Evolutionary conservation across 441 rosid species (phyloP).

Genomic region (Brassica hybrid): DNA sequence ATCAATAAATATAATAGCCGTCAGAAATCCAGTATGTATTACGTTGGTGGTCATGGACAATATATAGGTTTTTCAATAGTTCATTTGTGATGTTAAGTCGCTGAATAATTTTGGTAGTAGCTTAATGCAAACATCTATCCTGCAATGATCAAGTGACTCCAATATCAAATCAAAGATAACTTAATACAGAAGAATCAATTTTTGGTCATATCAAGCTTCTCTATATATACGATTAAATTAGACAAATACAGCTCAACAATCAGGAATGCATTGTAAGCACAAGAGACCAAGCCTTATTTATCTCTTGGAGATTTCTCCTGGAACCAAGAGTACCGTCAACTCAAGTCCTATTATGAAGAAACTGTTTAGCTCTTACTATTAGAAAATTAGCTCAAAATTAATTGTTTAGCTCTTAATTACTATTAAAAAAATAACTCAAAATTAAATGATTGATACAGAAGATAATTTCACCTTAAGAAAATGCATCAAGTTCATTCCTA

Average conservation of each 20-base stretch:
- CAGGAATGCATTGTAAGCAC: not conserved
- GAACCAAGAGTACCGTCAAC: not conserved
- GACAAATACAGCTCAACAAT: not conserved
- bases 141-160: not conserved
- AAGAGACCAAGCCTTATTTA: constrained; percentile 2
- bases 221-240: not conserved
- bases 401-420: not conserved
- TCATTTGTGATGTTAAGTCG: not conserved
- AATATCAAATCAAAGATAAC: not conserved
- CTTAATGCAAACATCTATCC: not conserved
- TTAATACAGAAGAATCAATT: not conserved
- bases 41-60: not conserved
- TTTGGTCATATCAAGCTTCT: not conserved
- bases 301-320: not conserved
- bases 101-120: not conserved
- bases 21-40: not conserved
- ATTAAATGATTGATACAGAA: not conserved
- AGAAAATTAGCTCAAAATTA: not conserved
- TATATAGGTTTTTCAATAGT: not conserved
- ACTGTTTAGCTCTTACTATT: not conserved
- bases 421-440: not conserved
- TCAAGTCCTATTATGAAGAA: not conserved
- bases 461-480: not conserved
- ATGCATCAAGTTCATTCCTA: not conserved
- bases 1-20: too few relatives aligned